Percentiles rank a stretch among this genome's conserved stretches.
Evolutionary conservation across 208 protist species (phyloP).

Genomic region (Leishmania martiniquensis): DNA sequence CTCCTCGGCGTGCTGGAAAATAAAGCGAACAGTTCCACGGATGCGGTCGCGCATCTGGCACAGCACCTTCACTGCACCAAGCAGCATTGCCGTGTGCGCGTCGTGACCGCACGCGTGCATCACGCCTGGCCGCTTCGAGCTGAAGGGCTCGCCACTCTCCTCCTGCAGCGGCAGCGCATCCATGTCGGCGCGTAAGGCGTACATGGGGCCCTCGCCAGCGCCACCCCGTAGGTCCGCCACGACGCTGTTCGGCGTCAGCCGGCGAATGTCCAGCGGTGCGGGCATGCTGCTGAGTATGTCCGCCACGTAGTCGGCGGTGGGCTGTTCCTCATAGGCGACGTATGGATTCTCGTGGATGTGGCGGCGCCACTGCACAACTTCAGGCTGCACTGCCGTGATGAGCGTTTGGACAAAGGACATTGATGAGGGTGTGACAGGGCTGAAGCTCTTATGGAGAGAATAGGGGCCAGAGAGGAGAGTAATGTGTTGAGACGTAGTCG

Average conservation of each 20-base stretch:
- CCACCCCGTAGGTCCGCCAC: conserved; percentile 60
- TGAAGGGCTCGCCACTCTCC: conserved; percentile 60
- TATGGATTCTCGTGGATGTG: conserved; percentile 69
- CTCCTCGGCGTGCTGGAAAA: conserved; percentile 87
- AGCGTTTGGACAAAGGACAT: conserved; percentile 53
- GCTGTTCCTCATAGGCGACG: conserved; percentile 60
- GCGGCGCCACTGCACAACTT: conserved; percentile 73
- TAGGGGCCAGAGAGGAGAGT: background rate
- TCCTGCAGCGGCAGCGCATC: conserved; percentile 77
- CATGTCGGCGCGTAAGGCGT: conserved; percentile 72
- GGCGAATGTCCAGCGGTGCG: conserved; percentile 41
- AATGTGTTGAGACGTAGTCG: background rate
- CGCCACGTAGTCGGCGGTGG: conserved; percentile 72
- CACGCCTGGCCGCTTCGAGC: conserved; percentile 56
- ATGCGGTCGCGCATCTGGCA: conserved; percentile 53
- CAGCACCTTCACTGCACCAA: conserved; percentile 67
- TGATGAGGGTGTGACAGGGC: no score
- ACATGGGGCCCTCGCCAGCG: conserved; percentile 53
- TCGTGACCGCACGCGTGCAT: conserved; percentile 85
- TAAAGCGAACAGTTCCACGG: conserved; percentile 72
- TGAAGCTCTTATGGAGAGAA: background rate
- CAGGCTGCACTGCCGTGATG: conserved; percentile 41
- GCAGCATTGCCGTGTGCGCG: conserved; percentile 72
- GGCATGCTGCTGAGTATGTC: conserved; percentile 47
- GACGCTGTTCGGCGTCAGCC: conserved; percentile 52